A percentile compares a stretch with the other conserved stretches of the same genome.
Evolutionary conservation across 306 rosid species (phyloP).

Genomic region (Leucaena leucocephala): DNA sequence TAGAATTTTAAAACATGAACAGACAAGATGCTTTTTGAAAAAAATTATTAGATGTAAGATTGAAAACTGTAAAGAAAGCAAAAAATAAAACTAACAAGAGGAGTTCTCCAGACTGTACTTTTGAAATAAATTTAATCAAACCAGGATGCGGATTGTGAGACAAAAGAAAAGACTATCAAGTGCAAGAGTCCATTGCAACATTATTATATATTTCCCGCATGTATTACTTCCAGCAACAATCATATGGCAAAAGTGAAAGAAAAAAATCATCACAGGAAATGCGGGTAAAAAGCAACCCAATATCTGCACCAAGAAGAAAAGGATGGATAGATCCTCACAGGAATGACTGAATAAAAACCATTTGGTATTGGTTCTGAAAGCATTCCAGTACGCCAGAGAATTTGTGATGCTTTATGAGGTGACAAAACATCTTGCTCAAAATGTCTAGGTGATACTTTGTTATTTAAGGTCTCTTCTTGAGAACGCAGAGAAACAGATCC

Average conservation of each 20-base stretch:
- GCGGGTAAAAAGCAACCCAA: conserved; percentile 22
- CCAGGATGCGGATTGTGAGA: neutral
- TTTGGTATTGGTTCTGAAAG: conserved; percentile 90
- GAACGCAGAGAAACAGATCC: conserved; percentile 82
- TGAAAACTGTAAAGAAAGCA: neutral
- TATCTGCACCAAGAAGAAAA: conserved; percentile 25
- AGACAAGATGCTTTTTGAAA: conserved; percentile 6
- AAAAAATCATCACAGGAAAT: neutral
- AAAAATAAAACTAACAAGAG: conserved; percentile 9
- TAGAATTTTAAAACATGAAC: neutral
- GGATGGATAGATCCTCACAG: conserved; percentile 54
- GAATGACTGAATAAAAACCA: conserved; percentile 91
- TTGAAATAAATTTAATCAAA: conserved; percentile 1
- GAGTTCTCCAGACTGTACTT: neutral
- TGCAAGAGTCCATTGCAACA: neutral
- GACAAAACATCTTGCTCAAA: conserved; percentile 64
- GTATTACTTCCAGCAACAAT: conserved; percentile 14
- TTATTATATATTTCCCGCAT: neutral
- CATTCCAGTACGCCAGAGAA: conserved; percentile 89
- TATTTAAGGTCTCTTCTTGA: conserved; percentile 68
- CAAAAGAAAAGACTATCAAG: neutral
- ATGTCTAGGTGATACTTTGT: conserved; percentile 58
- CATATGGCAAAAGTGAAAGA: neutral
- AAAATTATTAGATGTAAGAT: neutral
- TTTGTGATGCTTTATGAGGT: conserved; percentile 82